Evolutionary conservation across 176 grass and related monocot genomes (phyloP), one percentile per base, ranked within the genome.

Genomic region (Zea luxurians): DNA sequence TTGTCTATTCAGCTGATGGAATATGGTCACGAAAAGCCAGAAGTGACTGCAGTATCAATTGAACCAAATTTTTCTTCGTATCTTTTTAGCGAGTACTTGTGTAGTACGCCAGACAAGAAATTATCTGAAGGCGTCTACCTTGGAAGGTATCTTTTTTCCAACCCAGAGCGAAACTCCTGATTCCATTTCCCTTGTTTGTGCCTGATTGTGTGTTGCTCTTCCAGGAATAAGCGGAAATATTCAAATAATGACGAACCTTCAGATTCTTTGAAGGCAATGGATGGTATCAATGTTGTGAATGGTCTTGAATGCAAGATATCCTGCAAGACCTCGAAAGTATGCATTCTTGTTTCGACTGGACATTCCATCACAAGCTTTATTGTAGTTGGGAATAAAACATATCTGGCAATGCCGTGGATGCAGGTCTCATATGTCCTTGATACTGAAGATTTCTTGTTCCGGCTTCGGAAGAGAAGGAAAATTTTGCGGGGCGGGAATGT

Each of bases 271-370:
- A 87, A 91, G 71, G 67, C 84, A 48, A 90, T 92, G 81, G 83
- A 90, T 78, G 84, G 43, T 66, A 81, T 95, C 77, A 87, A 70
- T 72, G 81, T 99, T 74, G 73, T 79, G 62, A 99, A 99, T 82
- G 92, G 92, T 47, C 90, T 99, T 82, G 96, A 99, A 74, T 99
- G 96, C 90, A 99, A 99, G 88, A 88, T 99, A 77, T 89, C 92
- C 21, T 86, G 89, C 83, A 88, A 65, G 78, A 84, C 85, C 43
- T 95, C 92, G 13, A 99, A 99, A 88, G 96, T 95, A 59, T 34
- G 63, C 6, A 10, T 59, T 36, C 16, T 74, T 20, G 34, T 27
- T 27, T 27, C 27, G 27, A 7, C 12, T 45, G 1, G 48, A 36
- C 21, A 64, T 75, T 64, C 46, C 10, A 34, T 74, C 27, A 27